These are phyloP conservation scores for Xylaria nigripes DNA, from an alignment of 495 filamentous ascomycete genomes.

Conservation along the genomic window DNA sequence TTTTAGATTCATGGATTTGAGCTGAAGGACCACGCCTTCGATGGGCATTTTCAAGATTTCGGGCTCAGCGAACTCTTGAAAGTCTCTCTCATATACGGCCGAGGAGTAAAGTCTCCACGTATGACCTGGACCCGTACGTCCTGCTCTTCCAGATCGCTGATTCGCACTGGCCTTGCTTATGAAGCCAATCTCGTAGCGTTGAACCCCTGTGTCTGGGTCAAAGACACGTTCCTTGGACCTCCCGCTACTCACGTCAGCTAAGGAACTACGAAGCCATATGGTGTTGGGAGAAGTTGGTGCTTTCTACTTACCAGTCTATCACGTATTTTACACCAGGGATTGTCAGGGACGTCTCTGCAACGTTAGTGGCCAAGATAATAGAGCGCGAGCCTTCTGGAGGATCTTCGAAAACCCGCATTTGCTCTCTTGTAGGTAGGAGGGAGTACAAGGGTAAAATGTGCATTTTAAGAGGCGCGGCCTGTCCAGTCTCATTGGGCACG, in stretches of 20 bases:
- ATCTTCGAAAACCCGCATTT: conserved; percentile 85
- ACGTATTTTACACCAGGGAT: conserved; percentile 96
- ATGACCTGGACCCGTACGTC: conserved; percentile 91
- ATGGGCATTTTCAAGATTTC: conserved; percentile 90
- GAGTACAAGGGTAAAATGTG: conserved; percentile 91
- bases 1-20: conserved; percentile 91
- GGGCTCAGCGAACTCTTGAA: conserved; percentile 74
- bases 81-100: conserved; percentile 87
- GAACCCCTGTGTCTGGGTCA: conserved; percentile 75
- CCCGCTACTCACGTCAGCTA: conserved; percentile 39
- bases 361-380: conserved; percentile 90
- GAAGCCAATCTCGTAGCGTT: conserved; percentile 92
- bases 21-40: conserved; percentile 83
- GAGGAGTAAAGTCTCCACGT: conserved; percentile 92
- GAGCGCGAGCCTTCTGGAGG: conserved; percentile 77
- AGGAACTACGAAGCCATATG: conserved; percentile 14
- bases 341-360: conserved; percentile 93
- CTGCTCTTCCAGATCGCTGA: conserved; percentile 89
- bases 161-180: conserved; percentile 95
- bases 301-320: conserved; percentile 52
- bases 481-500: conserved; percentile 43
- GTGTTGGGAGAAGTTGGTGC: neutral
- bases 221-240: conserved; percentile 87
- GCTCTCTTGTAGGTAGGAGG: conserved; percentile 85
- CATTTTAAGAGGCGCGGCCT: conserved; percentile 51